Conservation (phyloP, 2,329 filamentous ascomycete genomes). For the Ramularia collo-cygni region DNA sequence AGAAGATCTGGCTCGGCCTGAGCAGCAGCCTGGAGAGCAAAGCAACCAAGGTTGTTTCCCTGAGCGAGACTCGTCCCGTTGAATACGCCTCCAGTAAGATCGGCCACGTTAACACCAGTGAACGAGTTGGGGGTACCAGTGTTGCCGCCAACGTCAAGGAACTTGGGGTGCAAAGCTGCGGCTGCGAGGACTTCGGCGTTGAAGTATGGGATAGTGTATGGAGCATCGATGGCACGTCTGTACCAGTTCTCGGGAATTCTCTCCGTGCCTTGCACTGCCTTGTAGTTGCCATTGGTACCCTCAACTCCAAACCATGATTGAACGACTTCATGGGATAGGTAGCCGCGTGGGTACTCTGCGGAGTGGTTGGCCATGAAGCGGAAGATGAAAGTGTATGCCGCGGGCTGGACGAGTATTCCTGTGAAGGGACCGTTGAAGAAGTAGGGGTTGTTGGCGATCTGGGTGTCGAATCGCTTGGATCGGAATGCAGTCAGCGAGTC, state of each 20-base stretch:
- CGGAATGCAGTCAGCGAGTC: conserved; percentile 7
- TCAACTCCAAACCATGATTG: conserved; percentile 22
- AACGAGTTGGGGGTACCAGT: conserved; percentile 21
- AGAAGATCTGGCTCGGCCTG: conserved; percentile 29
- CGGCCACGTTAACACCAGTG: conserved; percentile 17
- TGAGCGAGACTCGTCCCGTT: conserved; percentile 16
- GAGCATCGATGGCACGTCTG: conserved; percentile 20
- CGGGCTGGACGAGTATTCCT: conserved; percentile 16
- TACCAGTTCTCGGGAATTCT: conserved; percentile 27
- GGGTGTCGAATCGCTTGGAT: conserved; percentile 6
- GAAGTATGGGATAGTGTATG: conserved; percentile 30
- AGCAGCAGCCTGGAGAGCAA: conserved; percentile 29
- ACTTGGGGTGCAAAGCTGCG: conserved; percentile 26
- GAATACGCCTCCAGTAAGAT: conserved; percentile 24
- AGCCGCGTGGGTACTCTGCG: conserved; percentile 16
- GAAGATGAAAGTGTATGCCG: conserved; percentile 22
- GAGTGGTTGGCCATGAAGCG: conserved; percentile 23
- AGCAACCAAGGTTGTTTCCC: conserved; percentile 34
- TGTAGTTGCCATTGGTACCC: conserved; percentile 18
- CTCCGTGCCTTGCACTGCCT: conserved; percentile 17
- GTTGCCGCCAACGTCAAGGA: conserved; percentile 29
- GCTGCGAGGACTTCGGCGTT: conserved; percentile 16
- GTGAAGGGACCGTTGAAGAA: conserved; percentile 15
- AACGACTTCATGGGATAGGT: conserved; percentile 16
- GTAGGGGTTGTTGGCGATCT: conserved; percentile 24